Base-by-base conservation (phyloP, 1,284 basidiomycete genomes). In the Pseudozyma sp. region DNA sequence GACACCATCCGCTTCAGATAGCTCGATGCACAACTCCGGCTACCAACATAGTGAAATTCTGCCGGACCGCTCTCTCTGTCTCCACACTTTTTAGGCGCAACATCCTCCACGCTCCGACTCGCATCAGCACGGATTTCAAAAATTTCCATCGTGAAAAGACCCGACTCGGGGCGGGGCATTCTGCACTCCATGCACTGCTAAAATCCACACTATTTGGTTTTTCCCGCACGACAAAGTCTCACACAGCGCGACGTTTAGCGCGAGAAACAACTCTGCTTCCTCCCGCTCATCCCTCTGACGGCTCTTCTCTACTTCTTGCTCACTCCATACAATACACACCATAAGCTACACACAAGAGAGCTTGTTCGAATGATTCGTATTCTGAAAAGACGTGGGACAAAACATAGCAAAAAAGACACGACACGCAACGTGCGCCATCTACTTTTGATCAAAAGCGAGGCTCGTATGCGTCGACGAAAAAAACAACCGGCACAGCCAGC, bases 121-220 rank as follows among this genome's bases (percentile, higher is more conserved):
- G 35, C 35, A 37, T 37, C 8, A 10, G 7, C 13, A n/a, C 16
- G 2, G 40, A 10, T 17, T 14, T 42, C 7, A 16, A 34, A 17
- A 29, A 44, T 43, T 44, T 54, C 52, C 52, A 54, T 40, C 52
- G 52, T 54, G 52, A 54, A 54, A 54, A 31, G 35, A 24, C 24
- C 24, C 24, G 24, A 24, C 24, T 1, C 24, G 24, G 24, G 24
- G 24, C 24, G 24, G 24, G 24, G 24, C n/a, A 24, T 24, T 24
- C 24, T 24, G 24, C 24, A 1, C 24, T 24, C 24, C 24, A 2
- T 4, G 4, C 2, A 24, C 24, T 24, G 24, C 24, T 1, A 13
- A 19, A 24, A 37, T 14, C 8, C 35, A 14, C 35, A n/a, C n/a
- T n/a, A n/a, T n/a, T n/a, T n/a, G n/a, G n/a, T 10, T 14, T 42